These are phyloP conservation scores for Cnidoscolus chayamansa DNA, from an alignment of 441 rosid genomes.

Conservation along the genomic window DNA sequence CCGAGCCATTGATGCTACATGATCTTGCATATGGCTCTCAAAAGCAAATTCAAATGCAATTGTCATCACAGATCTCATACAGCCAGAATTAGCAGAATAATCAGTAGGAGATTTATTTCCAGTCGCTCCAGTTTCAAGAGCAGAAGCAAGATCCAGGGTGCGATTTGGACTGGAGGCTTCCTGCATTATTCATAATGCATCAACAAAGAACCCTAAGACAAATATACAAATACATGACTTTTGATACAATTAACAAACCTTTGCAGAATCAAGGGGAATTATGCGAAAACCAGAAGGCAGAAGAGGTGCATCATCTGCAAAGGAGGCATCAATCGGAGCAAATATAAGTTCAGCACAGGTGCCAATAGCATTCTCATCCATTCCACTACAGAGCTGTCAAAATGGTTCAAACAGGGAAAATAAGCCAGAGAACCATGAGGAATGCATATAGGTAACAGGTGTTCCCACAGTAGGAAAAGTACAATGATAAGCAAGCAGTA, in stretches of 20 bases:
- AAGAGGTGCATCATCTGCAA: constrained; percentile 96
- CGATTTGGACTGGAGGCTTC: constrained; percentile 92
- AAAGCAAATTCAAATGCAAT: constrained; percentile 93
- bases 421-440: background rate
- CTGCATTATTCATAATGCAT: constrained; percentile 37
- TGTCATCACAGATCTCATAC: constrained; percentile 89
- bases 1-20: constrained; percentile 90
- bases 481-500: constrained; percentile 1
- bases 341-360: constrained; percentile 90
- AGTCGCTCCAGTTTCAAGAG: constrained; percentile 80
- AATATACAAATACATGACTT: background rate
- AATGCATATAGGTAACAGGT: background rate
- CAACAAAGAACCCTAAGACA: constrained; percentile 15
- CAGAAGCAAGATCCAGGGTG: constrained; percentile 90
- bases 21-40: constrained; percentile 98
- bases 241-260: constrained; percentile 43
- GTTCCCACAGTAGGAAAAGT: background rate
- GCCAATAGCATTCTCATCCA: constrained; percentile 92
- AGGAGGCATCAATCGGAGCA: constrained; percentile 93
- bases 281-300: constrained; percentile 97
- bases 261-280: constrained; percentile 89
- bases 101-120: constrained; percentile 65
- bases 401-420: background rate
- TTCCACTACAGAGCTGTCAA: constrained; percentile 82
- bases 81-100: constrained; percentile 50